A percentile compares a stretch with the other conserved stretches of the same genome.
Conservation (phyloP, 129 eudicot species). For the Centrapalus pauciflorus region DNA sequence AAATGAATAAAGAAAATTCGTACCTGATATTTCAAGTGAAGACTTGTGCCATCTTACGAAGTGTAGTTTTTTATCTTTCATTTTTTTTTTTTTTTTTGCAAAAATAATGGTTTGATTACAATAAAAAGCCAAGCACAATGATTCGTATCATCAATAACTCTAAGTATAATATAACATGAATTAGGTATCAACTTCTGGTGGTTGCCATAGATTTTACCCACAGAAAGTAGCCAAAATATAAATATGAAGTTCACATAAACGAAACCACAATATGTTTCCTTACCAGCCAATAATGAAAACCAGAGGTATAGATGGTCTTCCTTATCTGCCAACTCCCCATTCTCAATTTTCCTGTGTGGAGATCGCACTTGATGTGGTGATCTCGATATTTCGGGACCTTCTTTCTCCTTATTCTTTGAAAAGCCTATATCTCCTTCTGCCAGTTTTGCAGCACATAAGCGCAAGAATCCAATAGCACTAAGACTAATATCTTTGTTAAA, state of each 20-base stretch:
- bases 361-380: constrained; percentile 51
- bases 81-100: neutral
- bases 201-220: neutral
- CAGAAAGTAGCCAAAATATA: neutral
- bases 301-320: constrained; percentile 85
- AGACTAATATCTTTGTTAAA: constrained; percentile 91
- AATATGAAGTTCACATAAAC: constrained; percentile 1
- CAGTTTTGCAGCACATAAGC: constrained; percentile 56
- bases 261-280: constrained; percentile 21
- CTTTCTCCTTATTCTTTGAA: constrained; percentile 43
- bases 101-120: neutral
- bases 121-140: neutral
- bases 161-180: neutral
- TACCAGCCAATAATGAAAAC: constrained; percentile 97
- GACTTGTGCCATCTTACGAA: neutral
- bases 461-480: constrained; percentile 77
- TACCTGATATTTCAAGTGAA: neutral
- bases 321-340: constrained; percentile 53
- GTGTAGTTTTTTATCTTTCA: neutral
- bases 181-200: neutral
- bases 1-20: neutral
- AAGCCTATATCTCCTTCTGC: constrained; percentile 70
- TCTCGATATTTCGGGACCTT: constrained; percentile 39
- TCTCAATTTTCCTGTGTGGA: constrained; percentile 41
- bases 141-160: neutral